Percentiles rank a stretch among this genome's conserved stretches.
Evolutionary conservation across 331 rosid species (phyloP).

Genomic region (Cydonia oblonga): DNA sequence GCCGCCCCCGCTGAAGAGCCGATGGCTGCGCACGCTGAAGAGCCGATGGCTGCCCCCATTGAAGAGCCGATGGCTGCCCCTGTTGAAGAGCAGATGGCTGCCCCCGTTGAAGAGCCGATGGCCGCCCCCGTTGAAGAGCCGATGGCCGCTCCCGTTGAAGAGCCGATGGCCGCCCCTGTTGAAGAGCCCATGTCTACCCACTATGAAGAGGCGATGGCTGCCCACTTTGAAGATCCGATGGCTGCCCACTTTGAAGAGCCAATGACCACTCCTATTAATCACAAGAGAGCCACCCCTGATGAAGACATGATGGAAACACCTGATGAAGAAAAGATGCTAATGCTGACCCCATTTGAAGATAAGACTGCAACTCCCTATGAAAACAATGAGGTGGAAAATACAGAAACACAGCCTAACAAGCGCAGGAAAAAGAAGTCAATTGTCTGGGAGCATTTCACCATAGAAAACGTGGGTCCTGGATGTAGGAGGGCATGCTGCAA

Average conservation of each 20-base stretch:
- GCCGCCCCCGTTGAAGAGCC: background rate
- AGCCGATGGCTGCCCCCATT: background rate
- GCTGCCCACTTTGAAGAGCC: conserved; percentile 26
- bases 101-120: background rate
- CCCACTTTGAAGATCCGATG: conserved; percentile 18
- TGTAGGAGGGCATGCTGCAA: conserved; percentile 91
- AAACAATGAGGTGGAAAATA: conserved; percentile 36
- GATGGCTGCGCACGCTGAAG: background rate
- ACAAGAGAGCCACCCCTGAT: conserved; percentile 35
- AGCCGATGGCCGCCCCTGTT: background rate
- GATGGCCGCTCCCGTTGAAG: background rate
- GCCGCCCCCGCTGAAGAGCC: background rate
- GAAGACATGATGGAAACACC: conserved; percentile 28
- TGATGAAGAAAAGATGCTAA: conserved; percentile 25
- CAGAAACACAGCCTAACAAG: conserved; percentile 73
- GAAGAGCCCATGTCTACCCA: background rate
- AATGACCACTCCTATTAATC: conserved; percentile 7
- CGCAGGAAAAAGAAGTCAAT: conserved; percentile 79
- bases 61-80: background rate
- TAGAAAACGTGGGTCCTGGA: conserved; percentile 67
- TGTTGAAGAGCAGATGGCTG: background rate
- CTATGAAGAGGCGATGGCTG: background rate
- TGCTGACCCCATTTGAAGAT: background rate
- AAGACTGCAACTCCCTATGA: background rate
- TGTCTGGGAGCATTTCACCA: conserved; percentile 96